Conservation (phyloP, 768 basidiomycete genomes). For the Sarcodon aspratus region DNA sequence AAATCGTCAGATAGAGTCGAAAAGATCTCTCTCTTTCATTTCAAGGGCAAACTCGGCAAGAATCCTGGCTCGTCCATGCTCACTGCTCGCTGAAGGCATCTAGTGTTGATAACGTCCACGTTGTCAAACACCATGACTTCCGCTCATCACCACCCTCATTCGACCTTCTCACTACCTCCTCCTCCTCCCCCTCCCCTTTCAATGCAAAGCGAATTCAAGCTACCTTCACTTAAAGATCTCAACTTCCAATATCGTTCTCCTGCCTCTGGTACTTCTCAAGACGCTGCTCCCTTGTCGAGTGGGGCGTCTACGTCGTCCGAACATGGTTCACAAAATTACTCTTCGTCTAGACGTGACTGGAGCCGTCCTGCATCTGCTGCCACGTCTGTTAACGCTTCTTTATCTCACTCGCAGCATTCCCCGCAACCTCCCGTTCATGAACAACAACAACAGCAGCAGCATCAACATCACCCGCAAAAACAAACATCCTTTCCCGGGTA, state of each 20-base stretch:
- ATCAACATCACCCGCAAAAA: slow-evolving; percentile 17
- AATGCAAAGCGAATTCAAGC: slow-evolving; percentile 35
- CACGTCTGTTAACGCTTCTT: slow-evolving; percentile 8
- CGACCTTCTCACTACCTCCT: slow-evolving; percentile 21
- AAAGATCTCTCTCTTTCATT: too few relatives aligned
- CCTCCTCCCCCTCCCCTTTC: slow-evolving; percentile 23
- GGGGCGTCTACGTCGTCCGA: slow-evolving; percentile 18
- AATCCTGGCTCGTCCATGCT: too few relatives aligned
- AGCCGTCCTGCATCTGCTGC: slow-evolving; percentile 9
- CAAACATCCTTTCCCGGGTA: slow-evolving; percentile 1
- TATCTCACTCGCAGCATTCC: slow-evolving; percentile 6
- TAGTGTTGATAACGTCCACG: slow-evolving; percentile 10
- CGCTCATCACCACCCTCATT: slow-evolving; percentile 33
- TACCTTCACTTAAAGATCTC: slow-evolving; percentile 66
- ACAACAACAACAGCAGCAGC: slow-evolving; percentile 3
- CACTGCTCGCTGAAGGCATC: too few relatives aligned
- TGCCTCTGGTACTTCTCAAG: slow-evolving; percentile 18
- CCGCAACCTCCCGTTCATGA: slow-evolving; percentile 10
- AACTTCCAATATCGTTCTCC: slow-evolving; percentile 40
- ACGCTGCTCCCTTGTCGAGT: slow-evolving; percentile 8
- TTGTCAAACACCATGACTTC: slow-evolving; percentile 34
- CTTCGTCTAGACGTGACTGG: slow-evolving; percentile 22
- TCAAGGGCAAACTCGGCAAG: too few relatives aligned
- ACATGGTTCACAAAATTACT: slow-evolving; percentile 18
- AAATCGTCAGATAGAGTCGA: too few relatives aligned